Base-by-base conservation (phyloP, 2,329 filamentous ascomycete species). In the Diatrype stigma region DNA sequence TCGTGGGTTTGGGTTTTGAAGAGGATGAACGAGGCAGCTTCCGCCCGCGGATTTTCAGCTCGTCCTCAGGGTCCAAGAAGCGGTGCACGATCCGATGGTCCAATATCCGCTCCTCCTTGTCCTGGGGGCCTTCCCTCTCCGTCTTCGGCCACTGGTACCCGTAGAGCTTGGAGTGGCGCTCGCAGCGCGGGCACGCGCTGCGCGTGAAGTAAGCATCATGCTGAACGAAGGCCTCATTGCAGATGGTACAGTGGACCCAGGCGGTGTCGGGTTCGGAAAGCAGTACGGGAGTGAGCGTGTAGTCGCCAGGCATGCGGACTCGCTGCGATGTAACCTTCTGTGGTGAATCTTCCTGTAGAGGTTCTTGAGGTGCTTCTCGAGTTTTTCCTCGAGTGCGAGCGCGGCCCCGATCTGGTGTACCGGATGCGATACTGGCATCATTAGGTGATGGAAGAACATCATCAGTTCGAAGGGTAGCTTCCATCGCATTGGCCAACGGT, bases 61-160 rank as follows among this genome's bases (percentile, higher is more conserved):
- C 89, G 50, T 91, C 85, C 2, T 85, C 80, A 0, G 83, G 76
- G 22, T 84, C 80, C 6, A 96, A 72, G 62, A 96, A 96, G 0
- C 93, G 86, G 68, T 96, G 89, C 3, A 97, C 80, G 0, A 80
- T 85, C n/a, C 93, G 79, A 64, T 96, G 92, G 65, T 97, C 93
- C 53, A 94, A 77, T 1, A 96, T 75, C 10, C 84, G 72, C 64
- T 85, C 80, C 58, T 87, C 84, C 51, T 81, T 85, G 65, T 97
- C 94, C 19, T 80, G 69, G 16, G 83, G 82, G 1, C 89, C 89
- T 23, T 87, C 84, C 55, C 79, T 87, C 53, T 96, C 88, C 0
- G 94, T 97, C 74, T 99, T 96, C 6, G 94, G 94, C 94, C 94
- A 99, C 51, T 87, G 78, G 64, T 89, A 96, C 0, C 95, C 95